These are phyloP conservation scores for Polyporus tsugae DNA, from an alignment of 1,284 basidiomycete species.

Conservation along the genomic window DNA sequence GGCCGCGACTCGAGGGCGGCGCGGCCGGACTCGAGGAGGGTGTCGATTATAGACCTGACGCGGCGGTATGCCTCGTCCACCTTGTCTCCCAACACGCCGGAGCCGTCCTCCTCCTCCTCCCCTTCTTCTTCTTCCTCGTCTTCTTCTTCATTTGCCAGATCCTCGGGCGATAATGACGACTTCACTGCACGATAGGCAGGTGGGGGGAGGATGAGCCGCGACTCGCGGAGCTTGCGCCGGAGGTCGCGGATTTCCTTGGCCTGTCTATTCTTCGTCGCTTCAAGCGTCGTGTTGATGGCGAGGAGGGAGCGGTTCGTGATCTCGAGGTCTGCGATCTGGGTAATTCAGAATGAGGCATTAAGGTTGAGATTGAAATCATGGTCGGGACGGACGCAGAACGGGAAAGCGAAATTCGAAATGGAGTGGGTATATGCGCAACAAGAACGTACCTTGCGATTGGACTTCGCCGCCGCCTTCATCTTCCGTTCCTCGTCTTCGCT, in stretches of 20 bases:
- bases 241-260: slow-evolving; percentile 74
- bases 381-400: neutral
- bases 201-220: slow-evolving; percentile 78
- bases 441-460: slow-evolving; percentile 73
- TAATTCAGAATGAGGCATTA: neutral
- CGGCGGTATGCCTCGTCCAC: slow-evolving; percentile 64
- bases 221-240: slow-evolving; percentile 77
- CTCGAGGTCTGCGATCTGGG: slow-evolving; percentile 83
- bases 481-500: slow-evolving; percentile 54
- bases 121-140: slow-evolving; percentile 50
- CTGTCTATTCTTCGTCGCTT: slow-evolving; percentile 78
- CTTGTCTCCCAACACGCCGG: slow-evolving; percentile 43
- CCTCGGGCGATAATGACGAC: slow-evolving; percentile 51
- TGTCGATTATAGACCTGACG: slow-evolving; percentile 67
- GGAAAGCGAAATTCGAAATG: neutral
- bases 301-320: slow-evolving; percentile 83
- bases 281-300: slow-evolving; percentile 77
- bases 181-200: slow-evolving; percentile 63
- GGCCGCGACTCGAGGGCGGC: slow-evolving; percentile 67
- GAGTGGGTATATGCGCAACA: slow-evolving; percentile 11
- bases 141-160: slow-evolving; percentile 50
- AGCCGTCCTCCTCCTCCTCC: slow-evolving; percentile 45
- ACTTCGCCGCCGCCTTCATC: slow-evolving; percentile 74
- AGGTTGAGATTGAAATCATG: neutral
- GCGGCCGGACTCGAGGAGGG: slow-evolving; percentile 65